Evolutionary conservation across 176 grass and related monocot genomes (phyloP), one percentile per base, ranked within the genome.

Genomic region (Zea luxurians): DNA sequence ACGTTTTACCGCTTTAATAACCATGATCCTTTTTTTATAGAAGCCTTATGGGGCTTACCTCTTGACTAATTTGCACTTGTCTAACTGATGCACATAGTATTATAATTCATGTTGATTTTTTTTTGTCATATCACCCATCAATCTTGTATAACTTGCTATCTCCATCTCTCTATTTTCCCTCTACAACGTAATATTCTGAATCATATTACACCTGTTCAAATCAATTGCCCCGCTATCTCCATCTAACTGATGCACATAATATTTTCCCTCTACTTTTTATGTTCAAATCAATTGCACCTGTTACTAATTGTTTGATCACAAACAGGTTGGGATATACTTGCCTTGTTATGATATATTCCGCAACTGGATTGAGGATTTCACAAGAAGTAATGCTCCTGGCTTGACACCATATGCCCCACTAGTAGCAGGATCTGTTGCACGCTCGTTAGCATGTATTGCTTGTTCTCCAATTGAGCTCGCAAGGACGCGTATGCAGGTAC

Each of bases 311-410:
- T 58, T 83, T 76, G 47, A 61, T 27, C 81, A 35, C 47, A 64
- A 86, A 82, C 88, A 98, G 95, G 95, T 98, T 43, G 95, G 95
- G 21, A 98, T 98, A 87, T 98, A 98, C 70, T 89, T 98, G 83
- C 95, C 95, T 61, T 98, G 91, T 81, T 98, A 98, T 88, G 95
- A 98, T 72, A 81, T 94, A 85, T 98, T 98, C 68, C 71, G 91
- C 66, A 94, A 98, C 52, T 76, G 83, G 80, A 76, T 98, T 64
- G 91, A 94, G 78, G 80, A 90, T 80, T 92, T 98, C 76, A 86
- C 95, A 74, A 82, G 68, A 58, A 72, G 45, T 74, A 94, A 92
- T 90, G 89, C 88, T 77, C 91, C 91, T 61, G 45, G 66, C 35
- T 92, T 98, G 74, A 92, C 85, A 64, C 89, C 89, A 65, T 98